Conservation (phyloP, 805 yeast genomes). For the Sugiyamaella qingdaonensis region DNA sequence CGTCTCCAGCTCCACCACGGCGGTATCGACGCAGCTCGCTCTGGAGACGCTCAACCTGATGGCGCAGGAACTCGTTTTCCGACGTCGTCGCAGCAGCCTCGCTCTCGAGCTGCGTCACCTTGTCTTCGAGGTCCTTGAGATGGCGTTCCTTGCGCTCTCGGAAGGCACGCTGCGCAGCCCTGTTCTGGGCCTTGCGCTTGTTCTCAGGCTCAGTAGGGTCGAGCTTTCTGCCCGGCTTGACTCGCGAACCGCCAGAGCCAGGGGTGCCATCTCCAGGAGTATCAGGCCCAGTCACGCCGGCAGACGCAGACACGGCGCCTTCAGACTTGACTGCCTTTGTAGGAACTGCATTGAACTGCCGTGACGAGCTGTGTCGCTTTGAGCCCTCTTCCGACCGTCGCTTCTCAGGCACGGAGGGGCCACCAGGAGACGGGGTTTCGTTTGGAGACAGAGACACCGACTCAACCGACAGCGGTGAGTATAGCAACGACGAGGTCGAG, state of each 20-base stretch:
- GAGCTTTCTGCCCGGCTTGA: constrained; percentile 73
- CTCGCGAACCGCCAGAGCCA: neutral
- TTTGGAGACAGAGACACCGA: constrained; percentile 15
- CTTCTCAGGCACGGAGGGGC: constrained; percentile 7
- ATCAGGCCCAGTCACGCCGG: neutral
- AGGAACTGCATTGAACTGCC: neutral
- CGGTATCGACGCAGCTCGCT: constrained; percentile 63
- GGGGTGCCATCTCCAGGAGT: neutral
- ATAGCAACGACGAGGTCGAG: neutral
- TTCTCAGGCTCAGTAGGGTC: constrained; percentile 72
- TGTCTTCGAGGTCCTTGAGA: constrained; percentile 78
- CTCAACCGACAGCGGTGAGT: constrained; percentile 15
- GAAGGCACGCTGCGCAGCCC: constrained; percentile 98
- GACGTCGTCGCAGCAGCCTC: constrained; percentile 63
- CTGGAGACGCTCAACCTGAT: constrained; percentile 72
- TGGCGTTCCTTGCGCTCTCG: constrained; percentile 89
- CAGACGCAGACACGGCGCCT: constrained; percentile 1
- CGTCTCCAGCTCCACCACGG: constrained; percentile 14
- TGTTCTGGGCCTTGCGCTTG: constrained; percentile 91
- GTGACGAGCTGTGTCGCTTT: neutral
- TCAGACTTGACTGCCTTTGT: constrained; percentile 11
- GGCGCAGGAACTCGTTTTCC: constrained; percentile 68
- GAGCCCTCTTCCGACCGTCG: neutral
- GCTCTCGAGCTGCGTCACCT: constrained; percentile 67
- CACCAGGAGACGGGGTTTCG: constrained; percentile 8